These are phyloP conservation scores for Phragmites australis DNA, from an alignment of 176 grass and related monocot species.

Conservation along the genomic window DNA sequence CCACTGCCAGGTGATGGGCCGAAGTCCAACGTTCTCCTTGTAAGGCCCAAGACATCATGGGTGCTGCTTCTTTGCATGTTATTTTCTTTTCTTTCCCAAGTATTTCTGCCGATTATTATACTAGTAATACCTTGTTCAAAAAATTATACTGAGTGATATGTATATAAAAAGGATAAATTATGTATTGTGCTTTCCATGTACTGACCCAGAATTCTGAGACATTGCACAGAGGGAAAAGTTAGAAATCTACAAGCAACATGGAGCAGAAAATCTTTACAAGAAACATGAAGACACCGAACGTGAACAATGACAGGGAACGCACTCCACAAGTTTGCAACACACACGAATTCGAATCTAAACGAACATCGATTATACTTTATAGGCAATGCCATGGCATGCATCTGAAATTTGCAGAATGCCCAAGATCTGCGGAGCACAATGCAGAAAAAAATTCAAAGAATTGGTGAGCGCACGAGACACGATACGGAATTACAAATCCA, in stretches of 20 bases:
- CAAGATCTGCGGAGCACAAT: slow-evolving; percentile 17
- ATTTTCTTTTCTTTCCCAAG: not conserved
- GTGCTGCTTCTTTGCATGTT: not conserved
- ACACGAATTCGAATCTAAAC: not conserved
- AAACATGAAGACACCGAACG: too few relatives aligned
- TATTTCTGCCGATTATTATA: not conserved
- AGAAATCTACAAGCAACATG: not conserved
- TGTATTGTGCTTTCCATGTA: not conserved
- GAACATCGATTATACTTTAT: not conserved
- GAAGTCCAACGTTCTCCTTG: too few relatives aligned
- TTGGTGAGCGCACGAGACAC: not conserved
- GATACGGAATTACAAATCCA: slow-evolving; percentile 21
- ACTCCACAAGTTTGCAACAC: not conserved
- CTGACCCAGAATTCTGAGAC: not conserved
- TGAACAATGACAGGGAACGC: not conserved
- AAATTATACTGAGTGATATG: not conserved
- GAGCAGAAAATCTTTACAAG: too few relatives aligned
- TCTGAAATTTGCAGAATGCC: not conserved
- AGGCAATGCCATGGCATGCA: not conserved
- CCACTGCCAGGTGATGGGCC: too few relatives aligned
- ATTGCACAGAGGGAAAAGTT: not conserved
- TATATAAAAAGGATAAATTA: not conserved
- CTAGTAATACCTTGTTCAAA: not conserved
- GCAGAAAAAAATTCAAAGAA: not conserved
- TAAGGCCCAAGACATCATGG: not conserved